phyloP scores from a whole-genome alignment of 2,329 filamentous ascomycete genomes.

The Cladophialophora immunda region DNA sequence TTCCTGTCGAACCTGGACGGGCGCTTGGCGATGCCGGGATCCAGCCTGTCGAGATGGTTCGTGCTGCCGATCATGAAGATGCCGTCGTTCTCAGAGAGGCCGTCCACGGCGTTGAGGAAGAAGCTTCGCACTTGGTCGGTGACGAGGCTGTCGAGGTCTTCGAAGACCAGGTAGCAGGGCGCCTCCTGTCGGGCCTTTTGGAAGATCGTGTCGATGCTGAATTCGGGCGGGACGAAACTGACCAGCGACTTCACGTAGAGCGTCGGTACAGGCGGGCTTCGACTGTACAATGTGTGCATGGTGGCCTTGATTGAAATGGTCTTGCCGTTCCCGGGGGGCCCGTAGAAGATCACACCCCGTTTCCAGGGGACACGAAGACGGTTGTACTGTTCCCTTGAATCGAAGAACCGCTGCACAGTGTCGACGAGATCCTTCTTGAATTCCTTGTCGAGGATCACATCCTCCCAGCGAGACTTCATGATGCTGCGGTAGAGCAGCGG shows the following conservation, averaged over 20 bases:
- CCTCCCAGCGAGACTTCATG: constrained; percentile 54
- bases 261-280: constrained; percentile 47
- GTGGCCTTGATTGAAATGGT: constrained; percentile 56
- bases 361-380: constrained; percentile 58
- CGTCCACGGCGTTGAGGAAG: constrained; percentile 56
- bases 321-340: constrained; percentile 54
- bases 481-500: constrained; percentile 51
- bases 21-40: constrained; percentile 55
- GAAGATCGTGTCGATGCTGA: constrained; percentile 46
- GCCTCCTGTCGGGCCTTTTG: constrained; percentile 48
- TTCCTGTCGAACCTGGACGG: constrained; percentile 59
- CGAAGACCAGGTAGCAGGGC: constrained; percentile 52
- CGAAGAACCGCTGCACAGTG: constrained; percentile 54
- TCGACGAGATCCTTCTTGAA: constrained; percentile 54
- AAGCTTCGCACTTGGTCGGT: constrained; percentile 48
- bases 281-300: constrained; percentile 53
- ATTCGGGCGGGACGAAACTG: constrained; percentile 33
- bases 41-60: constrained; percentile 48
- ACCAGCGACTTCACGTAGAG: constrained; percentile 50
- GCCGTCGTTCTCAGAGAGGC: constrained; percentile 51
- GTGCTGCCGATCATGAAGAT: constrained; percentile 54
- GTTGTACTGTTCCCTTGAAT: constrained; percentile 50
- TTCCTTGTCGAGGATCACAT: constrained; percentile 56
- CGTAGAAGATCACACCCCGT: constrained; percentile 55
- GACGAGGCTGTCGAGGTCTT: constrained; percentile 53